Percentiles rank a stretch among this genome's conserved stretches.
Evolutionary conservation across 352 stramenopile species (phyloP).

Genomic region (Pythium dissimile): DNA sequence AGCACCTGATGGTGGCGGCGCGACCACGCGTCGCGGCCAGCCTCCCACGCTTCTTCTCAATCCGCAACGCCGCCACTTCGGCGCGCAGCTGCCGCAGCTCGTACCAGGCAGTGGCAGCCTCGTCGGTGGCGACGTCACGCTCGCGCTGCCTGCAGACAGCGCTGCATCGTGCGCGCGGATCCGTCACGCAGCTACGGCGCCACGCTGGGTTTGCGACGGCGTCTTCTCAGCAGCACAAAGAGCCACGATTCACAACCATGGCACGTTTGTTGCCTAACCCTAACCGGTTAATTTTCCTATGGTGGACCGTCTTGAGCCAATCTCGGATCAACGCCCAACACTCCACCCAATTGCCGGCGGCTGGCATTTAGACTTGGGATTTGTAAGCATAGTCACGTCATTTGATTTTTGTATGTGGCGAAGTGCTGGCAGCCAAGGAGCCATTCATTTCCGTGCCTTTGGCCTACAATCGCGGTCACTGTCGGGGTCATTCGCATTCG

Average conservation of each 20-base stretch:
- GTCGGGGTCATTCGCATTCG: constrained; percentile 76
- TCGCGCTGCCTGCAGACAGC: too few species aligned
- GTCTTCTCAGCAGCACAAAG: not conserved
- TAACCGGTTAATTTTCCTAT: not conserved
- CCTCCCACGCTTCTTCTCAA: constrained; percentile 8
- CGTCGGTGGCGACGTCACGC: constrained; percentile 31
- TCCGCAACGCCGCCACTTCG: constrained; percentile 8
- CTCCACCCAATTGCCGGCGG: constrained; percentile 22
- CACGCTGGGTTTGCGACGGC: too few species aligned
- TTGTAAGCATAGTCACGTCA: constrained; percentile 32
- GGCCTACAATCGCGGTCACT: constrained; percentile 24
- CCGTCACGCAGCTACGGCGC: too few species aligned
- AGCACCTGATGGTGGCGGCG: constrained; percentile 18
- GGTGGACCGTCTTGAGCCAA: not conserved
- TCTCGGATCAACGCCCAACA: constrained; percentile 1
- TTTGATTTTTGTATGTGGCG: constrained; percentile 44
- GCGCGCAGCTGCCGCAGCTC: constrained; percentile 5
- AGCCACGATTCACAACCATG: not conserved
- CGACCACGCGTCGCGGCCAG: not conserved
- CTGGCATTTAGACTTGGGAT: constrained; percentile 12
- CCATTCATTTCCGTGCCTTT: constrained; percentile 70
- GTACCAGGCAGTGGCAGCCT: constrained; percentile 24
- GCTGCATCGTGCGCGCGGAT: too few species aligned
- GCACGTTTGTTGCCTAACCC: not conserved
- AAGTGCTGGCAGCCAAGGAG: constrained; percentile 56